Percentiles rank a stretch among this genome's conserved stretches.
Evolutionary conservation across 495 filamentous ascomycete species (phyloP).

Genomic region (Tuber calosporum): DNA sequence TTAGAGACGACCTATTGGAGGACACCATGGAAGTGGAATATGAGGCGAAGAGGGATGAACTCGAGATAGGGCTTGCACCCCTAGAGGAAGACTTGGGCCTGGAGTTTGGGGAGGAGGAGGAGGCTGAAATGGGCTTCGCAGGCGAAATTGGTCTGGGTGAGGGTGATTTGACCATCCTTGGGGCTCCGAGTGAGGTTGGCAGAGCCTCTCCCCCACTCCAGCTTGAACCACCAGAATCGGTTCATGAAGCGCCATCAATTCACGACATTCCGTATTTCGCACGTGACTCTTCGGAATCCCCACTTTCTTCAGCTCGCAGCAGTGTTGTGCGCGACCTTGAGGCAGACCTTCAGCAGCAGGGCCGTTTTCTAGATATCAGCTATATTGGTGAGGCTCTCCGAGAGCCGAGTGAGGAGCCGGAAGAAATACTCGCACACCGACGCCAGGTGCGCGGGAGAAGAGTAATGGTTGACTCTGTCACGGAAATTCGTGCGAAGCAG

Average conservation of each 20-base stretch:
- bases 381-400: conserved; percentile 47
- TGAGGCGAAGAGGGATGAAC: conserved; percentile 46
- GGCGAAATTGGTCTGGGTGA: conserved; percentile 26
- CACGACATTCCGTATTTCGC: conserved; percentile 43
- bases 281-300: conserved; percentile 59
- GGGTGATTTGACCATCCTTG: conserved; percentile 30
- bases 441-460: conserved; percentile 49
- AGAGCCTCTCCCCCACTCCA: conserved; percentile 14
- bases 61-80: conserved; percentile 45
- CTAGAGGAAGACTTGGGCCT: conserved; percentile 49
- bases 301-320: conserved; percentile 54
- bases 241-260: conserved; percentile 12
- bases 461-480: conserved; percentile 38
- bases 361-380: conserved; percentile 46
- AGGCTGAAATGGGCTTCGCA: conserved; percentile 55
- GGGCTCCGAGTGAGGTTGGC: conserved; percentile 7
- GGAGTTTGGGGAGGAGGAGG: too few species aligned
- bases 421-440: conserved; percentile 49
- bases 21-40: conserved; percentile 46
- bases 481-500: conserved; percentile 47
- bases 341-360: conserved; percentile 47
- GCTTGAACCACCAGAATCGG: conserved; percentile 12
- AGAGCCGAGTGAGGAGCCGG: conserved; percentile 51
- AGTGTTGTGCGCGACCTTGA: conserved; percentile 55
- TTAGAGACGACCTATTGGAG: conserved; percentile 38